These are phyloP conservation scores for Panicum virgatum DNA, from an alignment of 202 grass and related monocot species.

Conservation along the genomic window DNA sequence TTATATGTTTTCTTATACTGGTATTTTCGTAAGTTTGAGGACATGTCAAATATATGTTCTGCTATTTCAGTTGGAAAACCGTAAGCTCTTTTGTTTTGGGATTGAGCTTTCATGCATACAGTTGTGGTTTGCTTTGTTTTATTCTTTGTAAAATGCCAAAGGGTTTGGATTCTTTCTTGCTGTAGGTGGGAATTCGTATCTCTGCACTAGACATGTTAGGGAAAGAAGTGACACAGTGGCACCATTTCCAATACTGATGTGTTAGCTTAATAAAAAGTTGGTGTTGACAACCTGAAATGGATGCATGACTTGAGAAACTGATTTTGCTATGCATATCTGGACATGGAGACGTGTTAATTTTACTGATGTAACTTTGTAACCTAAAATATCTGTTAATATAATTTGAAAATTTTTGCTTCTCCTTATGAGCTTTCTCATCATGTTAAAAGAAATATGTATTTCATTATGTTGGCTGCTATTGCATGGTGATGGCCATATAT, in stretches of 20 bases:
- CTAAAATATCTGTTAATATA: neutral
- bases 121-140: neutral
- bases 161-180: neutral
- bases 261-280: slow-evolving; percentile 13
- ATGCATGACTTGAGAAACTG: neutral
- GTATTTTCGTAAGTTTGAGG: too few species aligned
- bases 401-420: neutral
- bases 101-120: neutral
- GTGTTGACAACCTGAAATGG: slow-evolving; percentile 2
- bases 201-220: neutral
- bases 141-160: neutral
- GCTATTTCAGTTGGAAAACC: slow-evolving; percentile 2
- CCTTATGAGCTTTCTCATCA: slow-evolving; percentile 1
- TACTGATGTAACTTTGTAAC: too few species aligned
- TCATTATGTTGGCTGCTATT: slow-evolving; percentile 22
- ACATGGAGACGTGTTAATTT: too few species aligned
- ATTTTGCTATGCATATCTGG: neutral
- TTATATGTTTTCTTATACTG: slow-evolving; percentile 20
- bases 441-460: neutral
- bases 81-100: neutral
- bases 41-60: too few species aligned
- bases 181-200: neutral
- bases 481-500: slow-evolving; percentile 15
- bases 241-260: slow-evolving; percentile 19
- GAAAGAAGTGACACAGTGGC: slow-evolving; percentile 7